Base-by-base conservation (phyloP, 2,329 filamentous ascomycete genomes). In the Claviceps arundinis region DNA sequence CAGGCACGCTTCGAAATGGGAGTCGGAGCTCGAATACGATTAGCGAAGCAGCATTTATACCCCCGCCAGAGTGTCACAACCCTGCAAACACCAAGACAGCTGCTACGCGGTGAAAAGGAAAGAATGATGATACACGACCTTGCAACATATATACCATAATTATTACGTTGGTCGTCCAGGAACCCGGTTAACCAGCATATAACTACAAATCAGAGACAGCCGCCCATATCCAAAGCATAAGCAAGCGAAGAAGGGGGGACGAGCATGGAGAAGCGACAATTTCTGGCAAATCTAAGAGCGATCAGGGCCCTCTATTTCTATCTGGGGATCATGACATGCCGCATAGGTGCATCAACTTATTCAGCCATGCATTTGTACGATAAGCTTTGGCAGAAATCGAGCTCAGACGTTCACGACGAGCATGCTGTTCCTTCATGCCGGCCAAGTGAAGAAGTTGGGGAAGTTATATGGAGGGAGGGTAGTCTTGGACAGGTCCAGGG, bases 21-120 rank as follows among this genome's bases (percentile, higher is more conserved):
- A 80, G 76, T 54, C 71, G 76, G 50, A 76, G 78, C 55, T 61
- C 61, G 14, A 60, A 52, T 24, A 69, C 66, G 55, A 72, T 70
- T 50, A 64, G 59, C 52, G 71, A 73, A 44, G 62, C 64, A n/a
- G 59, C 64, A 43, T 57, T 60, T 16, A 61, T 61, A 4, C 68
- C 71, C 34, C 61, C 62, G 16, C 64, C 72, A 46, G 69, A 74
- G 55, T 62, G 60, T 26, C 52, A 58, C 5, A 56, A 52, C 41
- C 49, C 54, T 30, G 56, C 59, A 37, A 48, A 60, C 37, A 53
- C 56, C 9, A 56, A 58, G 48, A 53, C 52, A 17, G 38, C 44
- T 34, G 34, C 40, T 49, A 22, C 49, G n/a, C 48, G 43, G 43
- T 53, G 48, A 50, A 44, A 6, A 6, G 13, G 6, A 30, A 8